These are phyloP conservation scores for Trypanosoma avium DNA, from an alignment of 208 protist species.

Conservation along the genomic window DNA sequence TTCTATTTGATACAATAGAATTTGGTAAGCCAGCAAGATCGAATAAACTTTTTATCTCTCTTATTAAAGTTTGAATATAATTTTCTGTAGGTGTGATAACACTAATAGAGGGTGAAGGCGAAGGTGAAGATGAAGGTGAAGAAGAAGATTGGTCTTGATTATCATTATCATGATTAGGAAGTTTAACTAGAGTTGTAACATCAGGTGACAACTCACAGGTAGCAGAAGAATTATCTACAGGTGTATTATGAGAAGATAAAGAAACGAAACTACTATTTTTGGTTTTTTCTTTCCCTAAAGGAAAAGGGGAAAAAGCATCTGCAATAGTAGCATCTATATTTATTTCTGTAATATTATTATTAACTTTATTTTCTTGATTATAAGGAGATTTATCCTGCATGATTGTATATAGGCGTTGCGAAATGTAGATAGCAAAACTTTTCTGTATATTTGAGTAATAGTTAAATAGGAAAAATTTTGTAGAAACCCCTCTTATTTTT, in stretches of 20 bases:
- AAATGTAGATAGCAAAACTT: too few species aligned
- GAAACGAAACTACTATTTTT: not conserved
- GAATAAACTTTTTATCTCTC: not conserved
- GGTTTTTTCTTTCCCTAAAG: not conserved
- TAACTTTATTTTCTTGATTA: too few species aligned
- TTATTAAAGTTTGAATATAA: slow-evolving; percentile 7
- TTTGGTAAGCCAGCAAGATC: not conserved
- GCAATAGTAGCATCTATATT: not conserved
- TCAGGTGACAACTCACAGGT: not conserved
- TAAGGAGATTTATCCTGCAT: too few species aligned
- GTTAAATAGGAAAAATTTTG: too few species aligned
- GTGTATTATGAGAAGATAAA: not conserved
- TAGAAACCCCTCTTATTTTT: too few species aligned
- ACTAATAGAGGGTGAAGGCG: too few species aligned
- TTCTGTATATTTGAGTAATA: too few species aligned
- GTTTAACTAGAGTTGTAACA: not conserved
- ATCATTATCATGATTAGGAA: not conserved
- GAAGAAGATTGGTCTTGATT: too few species aligned
- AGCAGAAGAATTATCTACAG: not conserved
- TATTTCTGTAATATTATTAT: not conserved
- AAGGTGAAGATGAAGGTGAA: not conserved
- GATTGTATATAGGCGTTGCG: too few species aligned
- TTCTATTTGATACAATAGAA: not conserved
- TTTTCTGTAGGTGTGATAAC: not conserved
- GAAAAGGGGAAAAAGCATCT: not conserved